phyloP scores from a whole-genome alignment of 108 stramenopile genomes.

The Cyclotella cryptica region DNA sequence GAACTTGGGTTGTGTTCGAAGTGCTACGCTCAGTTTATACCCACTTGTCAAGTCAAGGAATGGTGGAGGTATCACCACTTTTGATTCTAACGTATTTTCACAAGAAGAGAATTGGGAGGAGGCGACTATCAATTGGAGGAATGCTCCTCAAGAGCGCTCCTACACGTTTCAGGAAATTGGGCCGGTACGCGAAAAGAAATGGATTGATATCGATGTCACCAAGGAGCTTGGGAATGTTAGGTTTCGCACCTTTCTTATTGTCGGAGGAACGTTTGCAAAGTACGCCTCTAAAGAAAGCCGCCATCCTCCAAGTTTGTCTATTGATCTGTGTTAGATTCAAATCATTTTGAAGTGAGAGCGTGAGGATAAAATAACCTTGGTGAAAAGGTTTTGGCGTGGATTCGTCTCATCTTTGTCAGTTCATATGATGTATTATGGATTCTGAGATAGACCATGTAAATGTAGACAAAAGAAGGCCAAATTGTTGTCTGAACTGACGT shows the following conservation, averaged over 20 bases:
- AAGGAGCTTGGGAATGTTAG: neutral
- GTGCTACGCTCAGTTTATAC: constrained; percentile 11
- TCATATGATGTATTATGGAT: neutral
- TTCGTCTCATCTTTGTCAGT: neutral
- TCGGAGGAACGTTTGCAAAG: neutral
- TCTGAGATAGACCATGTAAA: no score
- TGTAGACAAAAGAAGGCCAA: no score
- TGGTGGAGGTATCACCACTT: constrained; percentile 7
- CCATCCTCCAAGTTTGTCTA: constrained; percentile 1
- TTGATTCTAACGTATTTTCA: neutral
- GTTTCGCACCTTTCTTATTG: constrained; percentile 9
- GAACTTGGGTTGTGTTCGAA: neutral
- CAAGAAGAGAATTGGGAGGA: constrained; percentile 10
- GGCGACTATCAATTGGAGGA: constrained; percentile 3
- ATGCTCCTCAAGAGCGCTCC: constrained; percentile 13
- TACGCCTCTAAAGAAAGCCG: constrained; percentile 21
- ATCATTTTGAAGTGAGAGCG: neutral
- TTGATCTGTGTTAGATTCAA: constrained; percentile 6
- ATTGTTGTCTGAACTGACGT: no score
- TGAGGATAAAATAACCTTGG: no score
- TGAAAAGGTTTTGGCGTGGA: neutral
- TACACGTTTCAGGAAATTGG: neutral
- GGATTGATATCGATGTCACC: constrained; percentile 10
- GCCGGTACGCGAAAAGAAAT: neutral
- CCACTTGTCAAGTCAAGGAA: neutral